Percentiles rank a stretch among this genome's conserved stretches.
Conservation (phyloP, 2,329 filamentous ascomycete species). For the Calonectria fujianensis region DNA sequence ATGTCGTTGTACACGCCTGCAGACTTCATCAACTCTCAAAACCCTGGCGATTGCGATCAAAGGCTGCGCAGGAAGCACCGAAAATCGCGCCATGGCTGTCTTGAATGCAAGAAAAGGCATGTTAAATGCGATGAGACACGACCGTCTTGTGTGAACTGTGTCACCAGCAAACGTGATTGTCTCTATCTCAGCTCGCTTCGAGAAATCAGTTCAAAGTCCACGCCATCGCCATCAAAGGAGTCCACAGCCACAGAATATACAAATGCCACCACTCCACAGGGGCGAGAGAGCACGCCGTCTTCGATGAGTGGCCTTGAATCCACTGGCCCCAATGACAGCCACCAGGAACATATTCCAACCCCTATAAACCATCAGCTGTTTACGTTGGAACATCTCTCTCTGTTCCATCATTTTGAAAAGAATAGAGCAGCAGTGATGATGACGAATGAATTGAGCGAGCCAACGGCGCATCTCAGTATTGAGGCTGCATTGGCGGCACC, state of each 20-base stretch:
- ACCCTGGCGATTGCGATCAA: not conserved
- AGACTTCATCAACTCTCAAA: not conserved
- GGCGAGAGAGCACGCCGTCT: not conserved
- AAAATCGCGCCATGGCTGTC: constrained; percentile 1
- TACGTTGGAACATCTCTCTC: not conserved
- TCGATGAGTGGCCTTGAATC: not conserved
- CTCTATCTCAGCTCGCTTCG: not conserved
- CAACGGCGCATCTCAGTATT: not conserved
- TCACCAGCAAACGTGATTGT: not conserved
- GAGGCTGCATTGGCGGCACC: not conserved
- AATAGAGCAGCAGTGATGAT: not conserved
- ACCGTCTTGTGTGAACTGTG: not conserved
- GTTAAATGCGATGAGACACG: constrained; percentile 1
- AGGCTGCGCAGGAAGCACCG: constrained; percentile 1
- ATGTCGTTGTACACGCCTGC: not conserved
- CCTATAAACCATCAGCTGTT: not conserved
- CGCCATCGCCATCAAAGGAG: not conserved
- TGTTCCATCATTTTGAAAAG: not conserved
- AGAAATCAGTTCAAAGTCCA: too few relatives aligned
- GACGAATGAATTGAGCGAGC: not conserved
- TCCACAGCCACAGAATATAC: not conserved
- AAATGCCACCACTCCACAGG: not conserved
- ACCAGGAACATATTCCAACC: not conserved
- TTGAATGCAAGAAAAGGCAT: not conserved
- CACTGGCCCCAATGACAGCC: too few relatives aligned